Percentiles rank a stretch among this genome's conserved stretches.
phyloP scores from a whole-genome alignment of 2,329 filamentous ascomycete genomes.

The Aspergillus quadricinctus region DNA sequence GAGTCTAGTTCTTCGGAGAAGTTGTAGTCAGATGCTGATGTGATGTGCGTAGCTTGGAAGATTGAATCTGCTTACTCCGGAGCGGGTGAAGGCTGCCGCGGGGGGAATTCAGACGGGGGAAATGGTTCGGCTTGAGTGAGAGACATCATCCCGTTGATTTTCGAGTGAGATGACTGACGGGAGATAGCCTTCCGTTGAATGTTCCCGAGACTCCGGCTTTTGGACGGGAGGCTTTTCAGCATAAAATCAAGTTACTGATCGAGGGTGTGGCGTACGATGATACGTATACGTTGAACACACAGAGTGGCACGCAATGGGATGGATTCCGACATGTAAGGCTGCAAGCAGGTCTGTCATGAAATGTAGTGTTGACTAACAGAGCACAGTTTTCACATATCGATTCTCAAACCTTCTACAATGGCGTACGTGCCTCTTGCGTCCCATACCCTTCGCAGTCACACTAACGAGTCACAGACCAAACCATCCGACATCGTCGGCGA shows the following conservation, averaged over 20 bases:
- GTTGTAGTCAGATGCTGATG: neutral
- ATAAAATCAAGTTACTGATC: slow-evolving; percentile 47
- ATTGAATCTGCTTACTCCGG: slow-evolving; percentile 54
- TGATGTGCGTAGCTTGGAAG: slow-evolving; percentile 30
- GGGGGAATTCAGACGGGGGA: slow-evolving; percentile 54
- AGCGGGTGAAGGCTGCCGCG: slow-evolving; percentile 50
- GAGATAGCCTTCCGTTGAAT: slow-evolving; percentile 48
- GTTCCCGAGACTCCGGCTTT: slow-evolving; percentile 52
- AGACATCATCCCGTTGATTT: neutral
- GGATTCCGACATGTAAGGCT: slow-evolving; percentile 44
- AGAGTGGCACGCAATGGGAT: slow-evolving; percentile 49
- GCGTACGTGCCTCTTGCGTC: slow-evolving; percentile 19
- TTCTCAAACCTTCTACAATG: slow-evolving; percentile 39
- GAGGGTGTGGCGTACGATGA: slow-evolving; percentile 42
- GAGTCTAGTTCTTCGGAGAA: slow-evolving; percentile 3
- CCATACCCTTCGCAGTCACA: neutral
- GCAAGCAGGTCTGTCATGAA: neutral
- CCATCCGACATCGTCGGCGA: slow-evolving; percentile 32
- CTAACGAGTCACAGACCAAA: slow-evolving; percentile 24
- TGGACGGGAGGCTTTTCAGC: slow-evolving; percentile 49
- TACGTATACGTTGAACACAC: slow-evolving; percentile 45
- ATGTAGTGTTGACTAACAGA: slow-evolving; percentile 1
- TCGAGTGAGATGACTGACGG: neutral
- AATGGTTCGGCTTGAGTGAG: slow-evolving; percentile 51
- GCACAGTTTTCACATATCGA: slow-evolving; percentile 35